A percentile compares a stretch with the other conserved stretches of the same genome.
These are phyloP conservation scores for Solanum dulcamara DNA, from an alignment of 257 asterid species.

Conservation along the genomic window DNA sequence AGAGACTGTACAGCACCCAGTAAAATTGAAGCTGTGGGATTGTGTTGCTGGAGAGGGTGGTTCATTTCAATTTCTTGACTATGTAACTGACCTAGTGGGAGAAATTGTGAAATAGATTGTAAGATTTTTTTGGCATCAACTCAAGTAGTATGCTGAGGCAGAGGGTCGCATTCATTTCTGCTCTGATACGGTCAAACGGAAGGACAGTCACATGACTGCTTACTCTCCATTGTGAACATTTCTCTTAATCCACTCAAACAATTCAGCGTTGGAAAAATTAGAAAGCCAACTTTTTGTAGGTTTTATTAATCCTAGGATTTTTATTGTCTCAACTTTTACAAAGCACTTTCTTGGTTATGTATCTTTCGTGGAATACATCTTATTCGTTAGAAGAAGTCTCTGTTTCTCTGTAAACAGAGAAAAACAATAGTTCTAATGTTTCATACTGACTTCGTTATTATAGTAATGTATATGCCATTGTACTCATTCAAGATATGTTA, in stretches of 20 bases:
- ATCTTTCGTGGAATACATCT: no score
- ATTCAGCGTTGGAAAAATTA: no score
- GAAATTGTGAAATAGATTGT: background rate
- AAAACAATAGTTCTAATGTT: background rate
- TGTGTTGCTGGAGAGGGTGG: background rate
- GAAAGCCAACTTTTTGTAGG: no score
- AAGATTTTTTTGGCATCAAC: background rate
- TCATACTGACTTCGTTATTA: background rate
- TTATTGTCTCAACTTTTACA: no score
- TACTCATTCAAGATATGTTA: background rate
- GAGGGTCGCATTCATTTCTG: background rate
- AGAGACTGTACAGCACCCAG: background rate
- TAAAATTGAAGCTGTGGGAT: background rate
- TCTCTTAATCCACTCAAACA: background rate
- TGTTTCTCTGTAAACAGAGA: no score
- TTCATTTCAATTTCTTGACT: background rate
- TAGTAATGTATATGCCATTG: background rate
- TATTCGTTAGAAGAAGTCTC: no score
- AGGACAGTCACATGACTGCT: background rate
- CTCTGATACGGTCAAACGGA: background rate
- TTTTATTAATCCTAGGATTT: no score
- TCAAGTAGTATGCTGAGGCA: background rate
- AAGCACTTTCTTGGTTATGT: no score
- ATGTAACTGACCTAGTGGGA: background rate
- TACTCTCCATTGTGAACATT: background rate